Base-by-base conservation (phyloP, 768 basidiomycete species). In the Rhizopogon salebrosus region DNA sequence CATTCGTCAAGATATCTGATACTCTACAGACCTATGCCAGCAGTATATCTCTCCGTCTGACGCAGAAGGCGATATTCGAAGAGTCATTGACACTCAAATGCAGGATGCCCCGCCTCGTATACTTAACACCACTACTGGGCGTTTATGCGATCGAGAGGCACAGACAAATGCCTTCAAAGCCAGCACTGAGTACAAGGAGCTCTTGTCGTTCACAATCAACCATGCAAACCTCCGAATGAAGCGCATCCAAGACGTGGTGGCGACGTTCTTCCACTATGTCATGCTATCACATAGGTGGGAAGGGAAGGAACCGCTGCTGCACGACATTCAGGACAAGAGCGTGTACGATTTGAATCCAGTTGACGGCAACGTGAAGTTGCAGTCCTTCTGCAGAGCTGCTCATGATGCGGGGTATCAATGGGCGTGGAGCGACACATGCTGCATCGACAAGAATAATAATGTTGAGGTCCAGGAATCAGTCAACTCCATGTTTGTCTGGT, bases 401-500 rank as follows among this genome's bases (percentile, higher is more conserved):
- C 51, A 2, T 9, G 55, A 16, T 24, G 52, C 13, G 56, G 60
- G 60, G 34, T 53, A 24, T 31, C 49, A 13, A 9, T 59, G 52
- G 39, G 31, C 31, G 14, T 67, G 65, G 65, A 58, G 56, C 0
- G 65, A 67, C 20, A 65, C 66, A 0, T 63, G 58, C 10, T 67
- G 65, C 40, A 64, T 67, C 43, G 64, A 67, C 41, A 65, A 63
- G 37, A 46, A 45, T 53, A 67, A 62, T n/a, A 67, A 62, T 35
- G 51, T 64, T 5, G 66, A 67, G 16, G 62, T 67, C 41, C 60
- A 64, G 48, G 62, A 67, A 48, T 64, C 66, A 23, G 62, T 67
- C 46, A 53, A 57, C 13, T 64, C 65, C 42, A 67, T 67, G 65
- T 67, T 67, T 56, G 53, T 23, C 23, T 67, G 66, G 66, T 67